These are phyloP conservation scores for Coniosporium apollinis DNA, from an alignment of 495 filamentous ascomycete species.

Conservation along the genomic window DNA sequence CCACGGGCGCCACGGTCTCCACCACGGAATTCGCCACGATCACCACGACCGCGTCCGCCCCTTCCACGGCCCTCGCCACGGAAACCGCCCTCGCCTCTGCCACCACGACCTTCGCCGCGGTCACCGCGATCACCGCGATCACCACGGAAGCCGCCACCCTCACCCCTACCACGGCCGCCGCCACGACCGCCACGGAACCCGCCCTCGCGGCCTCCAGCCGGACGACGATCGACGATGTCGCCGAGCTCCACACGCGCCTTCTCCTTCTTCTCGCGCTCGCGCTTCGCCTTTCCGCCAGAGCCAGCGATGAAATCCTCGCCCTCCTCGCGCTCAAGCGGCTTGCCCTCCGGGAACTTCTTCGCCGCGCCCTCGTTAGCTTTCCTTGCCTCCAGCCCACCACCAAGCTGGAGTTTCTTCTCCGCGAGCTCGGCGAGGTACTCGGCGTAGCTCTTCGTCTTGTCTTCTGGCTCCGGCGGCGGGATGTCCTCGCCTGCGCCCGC, in stretches of 20 bases:
- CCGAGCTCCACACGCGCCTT: slow-evolving; percentile 84
- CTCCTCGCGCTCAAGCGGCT: slow-evolving; percentile 51
- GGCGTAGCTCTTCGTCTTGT: slow-evolving; percentile 72
- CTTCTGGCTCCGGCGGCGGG: slow-evolving; percentile 48
- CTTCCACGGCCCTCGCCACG: slow-evolving; percentile 14
- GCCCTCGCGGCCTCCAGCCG: slow-evolving; percentile 3
- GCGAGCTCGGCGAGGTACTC: slow-evolving; percentile 81
- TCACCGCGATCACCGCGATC: slow-evolving; percentile 22
- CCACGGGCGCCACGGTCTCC: slow-evolving; percentile 16
- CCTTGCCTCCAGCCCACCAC: slow-evolving; percentile 46
- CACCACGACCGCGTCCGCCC: slow-evolving; percentile 22
- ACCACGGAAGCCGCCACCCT: slow-evolving; percentile 21
- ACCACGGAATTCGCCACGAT: slow-evolving; percentile 12
- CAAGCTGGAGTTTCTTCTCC: slow-evolving; percentile 63
- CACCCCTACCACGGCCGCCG: slow-evolving; percentile 21
- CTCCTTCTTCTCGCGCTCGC: slow-evolving; percentile 78
- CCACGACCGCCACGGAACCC: slow-evolving; percentile 27
- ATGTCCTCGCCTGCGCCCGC: slow-evolving; percentile 15
- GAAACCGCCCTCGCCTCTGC: slow-evolving; percentile 16
- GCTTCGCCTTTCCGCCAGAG: slow-evolving; percentile 62
- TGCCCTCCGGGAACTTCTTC: slow-evolving; percentile 85
- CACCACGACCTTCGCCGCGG: slow-evolving; percentile 19
- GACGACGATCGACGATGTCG: slow-evolving; percentile 52
- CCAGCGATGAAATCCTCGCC: slow-evolving; percentile 64
- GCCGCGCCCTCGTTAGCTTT: slow-evolving; percentile 81